Percentiles rank a stretch among this genome's conserved stretches.
These are phyloP conservation scores for Dictyostelium capitatum DNA, from an alignment of 78 protist species.

Conservation along the genomic window DNA sequence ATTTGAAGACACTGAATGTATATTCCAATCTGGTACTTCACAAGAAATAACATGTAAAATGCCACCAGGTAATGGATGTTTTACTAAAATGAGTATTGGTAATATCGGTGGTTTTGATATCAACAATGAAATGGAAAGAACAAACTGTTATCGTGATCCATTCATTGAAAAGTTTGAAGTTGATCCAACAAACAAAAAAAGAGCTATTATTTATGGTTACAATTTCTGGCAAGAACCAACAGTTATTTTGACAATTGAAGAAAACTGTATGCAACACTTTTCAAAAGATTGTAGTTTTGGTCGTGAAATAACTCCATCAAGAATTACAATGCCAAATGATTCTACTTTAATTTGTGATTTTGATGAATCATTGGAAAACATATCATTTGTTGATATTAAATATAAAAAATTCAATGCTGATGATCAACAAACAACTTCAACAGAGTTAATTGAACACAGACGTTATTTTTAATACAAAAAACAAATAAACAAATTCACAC, in stretches of 20 bases:
- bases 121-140: neutral
- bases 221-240: neutral
- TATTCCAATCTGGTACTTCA: neutral
- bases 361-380: neutral
- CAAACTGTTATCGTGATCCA: neutral
- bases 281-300: neutral
- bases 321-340: neutral
- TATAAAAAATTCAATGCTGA: conserved; percentile 11
- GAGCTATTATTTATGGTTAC: neutral
- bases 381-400: neutral
- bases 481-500: too few species aligned
- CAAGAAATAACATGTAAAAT: neutral
- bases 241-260: neutral
- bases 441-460: neutral
- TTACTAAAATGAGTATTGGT: neutral
- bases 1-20: neutral
- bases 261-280: neutral
- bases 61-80: neutral
- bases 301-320: neutral
- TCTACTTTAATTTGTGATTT: neutral
- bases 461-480: neutral
- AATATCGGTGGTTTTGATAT: neutral
- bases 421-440: neutral
- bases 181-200: neutral
- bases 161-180: neutral